Evolutionary conservation across 805 yeast genomes (phyloP), one percentile per base, ranked within the genome.

Genomic region (Barnettozyma salicaria): DNA sequence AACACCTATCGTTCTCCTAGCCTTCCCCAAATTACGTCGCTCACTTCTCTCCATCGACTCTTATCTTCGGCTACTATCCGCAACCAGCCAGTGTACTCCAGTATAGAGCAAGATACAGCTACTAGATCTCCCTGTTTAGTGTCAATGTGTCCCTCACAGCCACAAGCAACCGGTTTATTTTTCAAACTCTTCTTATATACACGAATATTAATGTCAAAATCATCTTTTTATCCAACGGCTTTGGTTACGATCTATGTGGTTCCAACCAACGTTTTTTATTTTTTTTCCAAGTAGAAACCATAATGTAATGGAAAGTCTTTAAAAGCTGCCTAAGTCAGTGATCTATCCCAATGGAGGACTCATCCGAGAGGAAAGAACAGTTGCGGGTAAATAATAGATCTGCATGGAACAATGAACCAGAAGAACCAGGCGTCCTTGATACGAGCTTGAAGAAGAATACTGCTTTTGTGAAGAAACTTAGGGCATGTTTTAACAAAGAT

Each of bases 371-470:
- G 22, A 34, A 29, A 4, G 43, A 43, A 27, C 44, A 49, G 14
- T 30, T 36, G 9, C 10, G 5, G 21, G 18, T 11, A 14, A 54
- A 54, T 27, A 19, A 29, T 0, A 39, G n/a, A n/a, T n/a, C 38
- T 1, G 56, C 56, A 2, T 54, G 58, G 59, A 35, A 24, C 1
- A 47, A 46, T 5, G 44, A 39, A 17, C 38, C 44, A 2, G 9
- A 19, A 7, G 50, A 41, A 19, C 42, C 46, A 2, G n/a, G 40
- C 12, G 34, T 48, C 8, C 56, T 78, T 8, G 96, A 88, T 53
- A 65, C 94, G 0, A 80, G 89, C 39, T 64, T 88, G 46, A 88
- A 88, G 64, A 84, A 80, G 56, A 85, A 89, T 53, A 76, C 86
- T 4, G 81, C 87, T 0, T 83, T 85, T 51, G 78, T 87, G 34